These are phyloP conservation scores for Trichoderma sp. DNA, from an alignment of 2,329 filamentous ascomycete species.

Conservation along the genomic window DNA sequence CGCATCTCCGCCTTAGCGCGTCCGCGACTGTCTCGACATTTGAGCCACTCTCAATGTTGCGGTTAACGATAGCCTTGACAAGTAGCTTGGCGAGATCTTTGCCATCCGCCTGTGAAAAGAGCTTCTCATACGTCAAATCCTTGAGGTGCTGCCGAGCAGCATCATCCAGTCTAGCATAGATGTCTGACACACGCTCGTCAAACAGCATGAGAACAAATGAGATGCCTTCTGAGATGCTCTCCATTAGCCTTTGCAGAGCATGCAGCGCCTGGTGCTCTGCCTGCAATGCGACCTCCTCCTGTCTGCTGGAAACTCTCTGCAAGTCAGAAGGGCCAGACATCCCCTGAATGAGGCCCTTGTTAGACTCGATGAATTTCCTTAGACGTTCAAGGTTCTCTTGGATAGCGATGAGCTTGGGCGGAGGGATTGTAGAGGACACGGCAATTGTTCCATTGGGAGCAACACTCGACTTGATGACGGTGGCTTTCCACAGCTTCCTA, in stretches of 20 bases:
- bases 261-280: slow-evolving; percentile 93
- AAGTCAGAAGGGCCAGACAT: slow-evolving; percentile 87
- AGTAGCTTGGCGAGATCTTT: slow-evolving; percentile 90
- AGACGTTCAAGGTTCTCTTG: slow-evolving; percentile 81
- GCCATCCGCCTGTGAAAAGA: slow-evolving; percentile 78
- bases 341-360: slow-evolving; percentile 89
- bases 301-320: slow-evolving; percentile 73
- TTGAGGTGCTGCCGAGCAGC: slow-evolving; percentile 67
- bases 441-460: slow-evolving; percentile 59
- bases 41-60: slow-evolving; percentile 93
- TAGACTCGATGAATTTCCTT: slow-evolving; percentile 79
- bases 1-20: slow-evolving; percentile 86
- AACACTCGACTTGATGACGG: slow-evolving; percentile 62
- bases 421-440: slow-evolving; percentile 66
- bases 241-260: slow-evolving; percentile 80
- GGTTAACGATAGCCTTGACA: slow-evolving; percentile 96
- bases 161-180: slow-evolving; percentile 74
- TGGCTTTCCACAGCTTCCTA: slow-evolving; percentile 82
- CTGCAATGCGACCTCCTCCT: slow-evolving; percentile 89
- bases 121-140: slow-evolving; percentile 79
- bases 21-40: slow-evolving; percentile 98
- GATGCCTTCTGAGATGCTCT: slow-evolving; percentile 92
- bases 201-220: slow-evolving; percentile 95
- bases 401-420: slow-evolving; percentile 69
- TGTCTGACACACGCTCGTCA: slow-evolving; percentile 88